Conservation (phyloP, 306 rosid species). For the Citrullus amarus region DNA sequence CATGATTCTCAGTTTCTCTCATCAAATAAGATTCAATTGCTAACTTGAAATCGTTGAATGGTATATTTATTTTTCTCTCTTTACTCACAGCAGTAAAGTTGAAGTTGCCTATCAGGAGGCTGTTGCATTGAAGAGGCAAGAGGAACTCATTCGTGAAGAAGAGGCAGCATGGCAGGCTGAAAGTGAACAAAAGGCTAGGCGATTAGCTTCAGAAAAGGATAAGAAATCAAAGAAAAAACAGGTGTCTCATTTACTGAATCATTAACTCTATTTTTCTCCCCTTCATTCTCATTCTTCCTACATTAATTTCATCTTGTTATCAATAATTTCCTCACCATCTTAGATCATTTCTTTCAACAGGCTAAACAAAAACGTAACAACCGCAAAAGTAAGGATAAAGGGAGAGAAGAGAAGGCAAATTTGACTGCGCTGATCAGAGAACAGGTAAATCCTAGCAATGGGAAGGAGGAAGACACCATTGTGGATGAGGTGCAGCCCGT, state of each 20-base stretch:
- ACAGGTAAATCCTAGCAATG: slow-evolving; percentile 36
- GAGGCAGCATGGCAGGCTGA: slow-evolving; percentile 97
- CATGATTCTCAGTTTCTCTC: not conserved
- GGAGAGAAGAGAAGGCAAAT: slow-evolving; percentile 52
- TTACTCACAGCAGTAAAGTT: slow-evolving; percentile 70
- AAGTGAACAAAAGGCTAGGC: slow-evolving; percentile 73
- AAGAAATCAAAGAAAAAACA: slow-evolving; percentile 88
- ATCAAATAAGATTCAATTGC: not conserved
- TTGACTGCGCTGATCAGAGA: slow-evolving; percentile 31
- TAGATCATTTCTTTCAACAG: slow-evolving; percentile 26
- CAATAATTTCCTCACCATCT: slow-evolving; percentile 11
- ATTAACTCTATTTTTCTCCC: not conserved
- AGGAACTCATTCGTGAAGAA: slow-evolving; percentile 98
- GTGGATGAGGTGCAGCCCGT: slow-evolving; percentile 40
- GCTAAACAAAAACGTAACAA: slow-evolving; percentile 87
- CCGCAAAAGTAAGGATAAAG: slow-evolving; percentile 77
- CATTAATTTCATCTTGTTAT: not conserved
- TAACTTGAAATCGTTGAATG: not conserved
- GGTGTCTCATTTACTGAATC: slow-evolving; percentile 22
- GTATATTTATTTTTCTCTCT: slow-evolving; percentile 16
- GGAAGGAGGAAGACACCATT: slow-evolving; percentile 40
- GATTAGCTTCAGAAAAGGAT: slow-evolving; percentile 68
- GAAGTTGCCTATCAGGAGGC: slow-evolving; percentile 99
- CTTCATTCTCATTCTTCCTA: not conserved
- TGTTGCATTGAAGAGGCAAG: slow-evolving; percentile 96